Percentiles rank a stretch among this genome's conserved stretches.
Conservation (phyloP, 164 flowering plant genomes). For the Euptelea pleiosperma region DNA sequence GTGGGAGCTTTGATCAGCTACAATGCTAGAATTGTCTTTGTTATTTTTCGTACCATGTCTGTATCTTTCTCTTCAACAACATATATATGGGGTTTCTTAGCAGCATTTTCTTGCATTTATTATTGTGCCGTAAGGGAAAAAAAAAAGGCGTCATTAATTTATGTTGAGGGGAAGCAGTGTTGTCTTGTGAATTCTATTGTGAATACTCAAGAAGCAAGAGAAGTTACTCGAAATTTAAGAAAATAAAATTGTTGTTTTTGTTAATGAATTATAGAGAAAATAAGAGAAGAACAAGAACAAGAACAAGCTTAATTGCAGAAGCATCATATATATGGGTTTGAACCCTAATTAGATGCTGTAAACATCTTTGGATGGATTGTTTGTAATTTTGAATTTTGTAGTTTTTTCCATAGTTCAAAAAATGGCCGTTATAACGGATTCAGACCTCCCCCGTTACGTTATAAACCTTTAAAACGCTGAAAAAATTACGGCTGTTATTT, state of each 20-base stretch:
- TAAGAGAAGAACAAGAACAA: slow-evolving; percentile 6
- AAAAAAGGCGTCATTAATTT: slow-evolving; percentile 22
- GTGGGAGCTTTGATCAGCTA: not conserved
- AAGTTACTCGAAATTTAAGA: slow-evolving; percentile 4
- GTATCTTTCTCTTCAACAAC: slow-evolving; percentile 17
- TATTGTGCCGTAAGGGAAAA: not conserved
- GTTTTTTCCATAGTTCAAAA: too few relatives aligned
- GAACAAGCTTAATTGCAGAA: slow-evolving; percentile 6
- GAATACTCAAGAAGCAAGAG: slow-evolving; percentile 9
- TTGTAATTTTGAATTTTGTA: slow-evolving; percentile 17
- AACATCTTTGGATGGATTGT: slow-evolving; percentile 12
- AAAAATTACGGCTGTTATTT: too few relatives aligned
- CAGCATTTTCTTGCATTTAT: slow-evolving; percentile 17
- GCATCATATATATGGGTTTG: not conserved
- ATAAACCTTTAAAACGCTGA: too few relatives aligned
- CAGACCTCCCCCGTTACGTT: too few relatives aligned
- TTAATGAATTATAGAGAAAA: slow-evolving; percentile 1
- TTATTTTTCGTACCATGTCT: slow-evolving; percentile 13
- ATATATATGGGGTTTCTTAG: slow-evolving; percentile 13
- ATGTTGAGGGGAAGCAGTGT: slow-evolving; percentile 13
- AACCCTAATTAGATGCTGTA: too few relatives aligned
- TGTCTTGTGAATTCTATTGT: slow-evolving; percentile 19
- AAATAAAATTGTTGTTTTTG: too few relatives aligned
- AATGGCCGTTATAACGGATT: too few relatives aligned
- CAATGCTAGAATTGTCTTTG: slow-evolving; percentile 12